Evolutionary conservation across 2,329 filamentous ascomycete genomes (phyloP).

Genomic region (Elsinoe ampelina): DNA sequence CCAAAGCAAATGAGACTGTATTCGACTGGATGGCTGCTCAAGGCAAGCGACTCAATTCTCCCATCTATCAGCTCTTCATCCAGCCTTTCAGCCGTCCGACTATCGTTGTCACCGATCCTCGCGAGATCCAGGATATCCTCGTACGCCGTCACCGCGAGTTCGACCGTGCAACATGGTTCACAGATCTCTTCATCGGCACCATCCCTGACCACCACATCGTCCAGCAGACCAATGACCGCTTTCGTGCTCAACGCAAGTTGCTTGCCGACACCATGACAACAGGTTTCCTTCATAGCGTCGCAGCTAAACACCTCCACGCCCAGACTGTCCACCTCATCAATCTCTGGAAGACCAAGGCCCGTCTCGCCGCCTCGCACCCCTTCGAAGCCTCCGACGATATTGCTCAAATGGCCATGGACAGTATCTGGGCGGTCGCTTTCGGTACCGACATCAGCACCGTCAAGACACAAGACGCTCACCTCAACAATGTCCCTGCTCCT

Average conservation of each 20-base stretch:
- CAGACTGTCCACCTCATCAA: conserved; percentile 21
- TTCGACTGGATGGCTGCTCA: conserved; percentile 16
- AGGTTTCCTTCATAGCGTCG: conserved; percentile 22
- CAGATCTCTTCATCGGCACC: conserved; percentile 20
- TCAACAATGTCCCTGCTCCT: conserved; percentile 13
- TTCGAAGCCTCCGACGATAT: conserved; percentile 31
- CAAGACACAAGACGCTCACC: conserved; percentile 15
- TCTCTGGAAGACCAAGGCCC: conserved; percentile 26
- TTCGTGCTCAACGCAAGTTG: conserved; percentile 22
- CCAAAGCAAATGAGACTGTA: conserved; percentile 24
- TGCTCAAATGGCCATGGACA: conserved; percentile 29
- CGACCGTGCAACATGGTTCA: conserved; percentile 32
- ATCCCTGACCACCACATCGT: conserved; percentile 21
- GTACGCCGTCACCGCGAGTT: conserved; percentile 37
- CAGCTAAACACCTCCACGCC: conserved; percentile 23
- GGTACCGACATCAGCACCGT: conserved; percentile 29
- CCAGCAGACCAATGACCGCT: conserved; percentile 21
- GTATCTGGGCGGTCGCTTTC: conserved; percentile 32
- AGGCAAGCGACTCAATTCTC: conserved; percentile 25
- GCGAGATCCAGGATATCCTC: conserved; percentile 38
- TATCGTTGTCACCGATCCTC: conserved; percentile 37
- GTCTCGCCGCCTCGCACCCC: conserved; percentile 23
- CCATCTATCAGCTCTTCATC: conserved; percentile 42
- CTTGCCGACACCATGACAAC: conserved; percentile 24
- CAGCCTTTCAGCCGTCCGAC: conserved; percentile 35